Conservation (phyloP, 2,329 filamentous ascomycete genomes). For the Ceratocystis smalleyi region DNA sequence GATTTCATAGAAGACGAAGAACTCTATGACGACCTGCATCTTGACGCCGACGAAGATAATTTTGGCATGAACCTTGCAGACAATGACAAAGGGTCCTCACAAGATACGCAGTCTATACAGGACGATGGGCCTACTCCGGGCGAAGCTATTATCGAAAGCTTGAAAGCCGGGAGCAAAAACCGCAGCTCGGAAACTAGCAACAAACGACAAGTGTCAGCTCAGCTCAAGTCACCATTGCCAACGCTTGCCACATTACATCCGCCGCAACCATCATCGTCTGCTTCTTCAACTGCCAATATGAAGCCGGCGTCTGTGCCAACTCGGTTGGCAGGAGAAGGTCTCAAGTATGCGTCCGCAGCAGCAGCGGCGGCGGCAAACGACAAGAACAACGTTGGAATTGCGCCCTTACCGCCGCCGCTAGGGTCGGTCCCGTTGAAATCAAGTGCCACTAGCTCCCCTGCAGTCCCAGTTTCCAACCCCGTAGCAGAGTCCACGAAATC, state of each 20-base stretch:
- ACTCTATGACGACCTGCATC: constrained; percentile 85
- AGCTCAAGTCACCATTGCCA: constrained; percentile 89
- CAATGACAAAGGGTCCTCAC: constrained; percentile 79
- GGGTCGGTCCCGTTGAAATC: constrained; percentile 36
- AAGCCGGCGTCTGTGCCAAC: constrained; percentile 82
- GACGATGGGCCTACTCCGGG: constrained; percentile 48
- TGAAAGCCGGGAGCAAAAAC: constrained; percentile 28
- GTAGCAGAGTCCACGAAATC: constrained; percentile 21
- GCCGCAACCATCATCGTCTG: constrained; percentile 43
- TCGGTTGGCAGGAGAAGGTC: constrained; percentile 69
- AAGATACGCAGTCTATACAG: constrained; percentile 83
- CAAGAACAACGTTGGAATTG: constrained; percentile 76
- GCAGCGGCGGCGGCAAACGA: constrained; percentile 85
- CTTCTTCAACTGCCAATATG: constrained; percentile 55
- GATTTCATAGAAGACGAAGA: constrained; percentile 90
- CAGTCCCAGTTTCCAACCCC: constrained; percentile 32
- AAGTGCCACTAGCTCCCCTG: constrained; percentile 41
- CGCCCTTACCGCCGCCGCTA: constrained; percentile 81
- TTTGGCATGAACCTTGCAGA: constrained; percentile 62
- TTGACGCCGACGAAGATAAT: constrained; percentile 79
- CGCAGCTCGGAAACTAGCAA: constrained; percentile 38
- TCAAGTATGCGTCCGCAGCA: constrained; percentile 94
- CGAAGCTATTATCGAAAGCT: constrained; percentile 14
- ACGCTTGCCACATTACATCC: constrained; percentile 79
- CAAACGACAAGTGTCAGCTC: constrained; percentile 62